A percentile compares a stretch with the other conserved stretches of the same genome.
These are phyloP conservation scores for Blakeslea trispora DNA, from an alignment of 371 early-diverging fungal genomes.

Conservation along the genomic window DNA sequence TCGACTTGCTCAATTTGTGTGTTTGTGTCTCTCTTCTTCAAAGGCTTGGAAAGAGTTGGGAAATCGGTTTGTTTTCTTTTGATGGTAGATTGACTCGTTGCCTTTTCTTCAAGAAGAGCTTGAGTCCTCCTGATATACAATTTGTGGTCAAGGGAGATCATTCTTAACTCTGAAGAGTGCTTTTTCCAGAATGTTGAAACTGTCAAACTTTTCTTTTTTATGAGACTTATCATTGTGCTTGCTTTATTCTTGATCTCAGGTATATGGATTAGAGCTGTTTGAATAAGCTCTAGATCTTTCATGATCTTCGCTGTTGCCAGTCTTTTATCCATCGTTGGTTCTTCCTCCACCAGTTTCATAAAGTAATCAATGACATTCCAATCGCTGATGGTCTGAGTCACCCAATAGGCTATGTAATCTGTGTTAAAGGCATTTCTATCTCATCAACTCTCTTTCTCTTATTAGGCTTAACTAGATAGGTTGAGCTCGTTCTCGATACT, in stretches of 20 bases:
- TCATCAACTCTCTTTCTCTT: slow-evolving; percentile 6
- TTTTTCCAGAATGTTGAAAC: slow-evolving; percentile 13
- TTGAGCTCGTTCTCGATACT: slow-evolving; percentile 8
- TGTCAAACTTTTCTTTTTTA: slow-evolving; percentile 7
- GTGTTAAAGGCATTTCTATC: slow-evolving; percentile 9
- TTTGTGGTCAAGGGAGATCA: slow-evolving; percentile 10
- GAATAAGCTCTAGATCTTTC: slow-evolving; percentile 11
- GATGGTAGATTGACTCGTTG: slow-evolving; percentile 12
- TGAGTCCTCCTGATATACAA: slow-evolving; percentile 10
- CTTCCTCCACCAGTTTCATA: slow-evolving; percentile 10
- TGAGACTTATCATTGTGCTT: slow-evolving; percentile 7
- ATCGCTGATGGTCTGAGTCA: slow-evolving; percentile 4
- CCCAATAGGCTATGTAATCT: slow-evolving; percentile 12
- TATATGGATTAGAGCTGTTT: slow-evolving; percentile 8
- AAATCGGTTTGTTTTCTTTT: slow-evolving; percentile 13
- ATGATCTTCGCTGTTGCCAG: slow-evolving; percentile 48
- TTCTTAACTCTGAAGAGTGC: slow-evolving; percentile 12
- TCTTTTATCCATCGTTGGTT: slow-evolving; percentile 13
- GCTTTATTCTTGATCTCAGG: slow-evolving; percentile 6
- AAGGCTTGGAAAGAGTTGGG: not conserved
- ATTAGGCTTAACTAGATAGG: slow-evolving; percentile 7
- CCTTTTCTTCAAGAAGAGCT: slow-evolving; percentile 16
- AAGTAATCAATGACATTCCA: slow-evolving; percentile 14
- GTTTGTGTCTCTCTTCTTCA: slow-evolving; percentile 9
- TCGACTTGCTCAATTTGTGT: slow-evolving; percentile 8